These are phyloP conservation scores for Cylindrotheca closterium DNA, from an alignment of 108 stramenopile genomes.

Conservation along the genomic window DNA sequence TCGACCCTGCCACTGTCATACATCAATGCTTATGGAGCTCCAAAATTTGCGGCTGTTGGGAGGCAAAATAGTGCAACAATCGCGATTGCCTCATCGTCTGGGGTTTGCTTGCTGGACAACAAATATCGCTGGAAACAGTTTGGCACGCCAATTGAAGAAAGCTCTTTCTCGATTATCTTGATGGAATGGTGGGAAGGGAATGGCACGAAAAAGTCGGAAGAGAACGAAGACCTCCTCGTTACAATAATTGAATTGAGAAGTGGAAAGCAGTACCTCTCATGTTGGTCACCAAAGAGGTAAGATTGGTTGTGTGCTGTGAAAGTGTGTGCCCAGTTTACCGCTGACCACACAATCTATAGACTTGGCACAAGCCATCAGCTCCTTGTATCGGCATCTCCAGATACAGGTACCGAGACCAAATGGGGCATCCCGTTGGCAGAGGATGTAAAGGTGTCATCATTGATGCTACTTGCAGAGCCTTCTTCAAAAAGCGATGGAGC, in stretches of 20 bases:
- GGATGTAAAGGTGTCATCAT: conserved; percentile 11
- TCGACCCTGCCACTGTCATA: conserved; percentile 32
- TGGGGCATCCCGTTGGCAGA: conserved; percentile 33
- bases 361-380: conserved; percentile 32
- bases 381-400: conserved; percentile 12
- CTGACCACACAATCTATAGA: no score
- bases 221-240: conserved; percentile 32
- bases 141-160: conserved; percentile 29
- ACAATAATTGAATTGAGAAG: conserved; percentile 22
- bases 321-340: no score
- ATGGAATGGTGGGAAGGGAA: conserved; percentile 49
- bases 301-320: neutral
- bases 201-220: neutral
- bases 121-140: conserved; percentile 33
- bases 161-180: conserved; percentile 31
- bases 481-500: neutral
- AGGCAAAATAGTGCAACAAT: conserved; percentile 14
- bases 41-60: conserved; percentile 16
- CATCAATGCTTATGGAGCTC: conserved; percentile 19
- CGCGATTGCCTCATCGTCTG: conserved; percentile 29
- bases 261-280: conserved; percentile 38
- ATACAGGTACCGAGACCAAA: conserved; percentile 12
- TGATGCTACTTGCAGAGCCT: conserved; percentile 23
- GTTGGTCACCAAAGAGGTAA: conserved; percentile 42
- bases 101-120: conserved; percentile 26